phyloP scores from a whole-genome alignment of 768 basidiomycete species.

The Melanogaster broomeanus region DNA sequence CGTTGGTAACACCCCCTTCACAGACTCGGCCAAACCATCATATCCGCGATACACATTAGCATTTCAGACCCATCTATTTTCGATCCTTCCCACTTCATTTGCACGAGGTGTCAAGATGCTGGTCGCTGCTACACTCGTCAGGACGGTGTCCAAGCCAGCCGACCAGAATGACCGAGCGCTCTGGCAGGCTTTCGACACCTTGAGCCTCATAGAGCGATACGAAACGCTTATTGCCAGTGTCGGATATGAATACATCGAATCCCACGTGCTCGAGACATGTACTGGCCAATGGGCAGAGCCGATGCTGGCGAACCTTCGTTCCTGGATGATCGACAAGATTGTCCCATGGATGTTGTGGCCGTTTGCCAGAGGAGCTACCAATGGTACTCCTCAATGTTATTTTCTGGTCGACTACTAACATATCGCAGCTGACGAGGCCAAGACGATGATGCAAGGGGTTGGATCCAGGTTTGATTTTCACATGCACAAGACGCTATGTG shows the following conservation, averaged over 20 bases:
- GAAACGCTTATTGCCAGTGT: constrained; percentile 82
- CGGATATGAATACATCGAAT: constrained; percentile 85
- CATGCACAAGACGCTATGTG: constrained; percentile 87
- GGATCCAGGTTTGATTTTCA: constrained; percentile 90
- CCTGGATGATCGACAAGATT: constrained; percentile 80
- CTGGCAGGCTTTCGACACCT: constrained; percentile 64
- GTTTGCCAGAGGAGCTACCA: constrained; percentile 68
- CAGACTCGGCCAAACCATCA: constrained; percentile 64
- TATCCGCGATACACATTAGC: constrained; percentile 61
- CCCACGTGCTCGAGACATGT: constrained; percentile 66
- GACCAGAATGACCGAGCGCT: constrained; percentile 38
- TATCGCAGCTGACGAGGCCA: constrained; percentile 64
- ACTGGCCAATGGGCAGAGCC: constrained; percentile 68
- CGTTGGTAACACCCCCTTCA: constrained; percentile 9
- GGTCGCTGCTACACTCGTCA: constrained; percentile 54
- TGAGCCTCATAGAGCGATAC: constrained; percentile 81
- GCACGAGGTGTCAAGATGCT: constrained; percentile 68
- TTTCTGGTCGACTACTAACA: constrained; percentile 3
- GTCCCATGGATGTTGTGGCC: constrained; percentile 85
- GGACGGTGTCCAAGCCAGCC: constrained; percentile 21
- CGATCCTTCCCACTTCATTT: constrained; percentile 68
- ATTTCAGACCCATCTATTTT: constrained; percentile 77
- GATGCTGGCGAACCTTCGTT: constrained; percentile 58
- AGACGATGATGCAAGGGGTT: constrained; percentile 71
- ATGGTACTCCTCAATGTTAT: constrained; percentile 39